Evolutionary conservation across 31 red algal species (phyloP), one percentile per base, ranked within the genome.

Genomic region (Asparagopsis taxiformis): DNA sequence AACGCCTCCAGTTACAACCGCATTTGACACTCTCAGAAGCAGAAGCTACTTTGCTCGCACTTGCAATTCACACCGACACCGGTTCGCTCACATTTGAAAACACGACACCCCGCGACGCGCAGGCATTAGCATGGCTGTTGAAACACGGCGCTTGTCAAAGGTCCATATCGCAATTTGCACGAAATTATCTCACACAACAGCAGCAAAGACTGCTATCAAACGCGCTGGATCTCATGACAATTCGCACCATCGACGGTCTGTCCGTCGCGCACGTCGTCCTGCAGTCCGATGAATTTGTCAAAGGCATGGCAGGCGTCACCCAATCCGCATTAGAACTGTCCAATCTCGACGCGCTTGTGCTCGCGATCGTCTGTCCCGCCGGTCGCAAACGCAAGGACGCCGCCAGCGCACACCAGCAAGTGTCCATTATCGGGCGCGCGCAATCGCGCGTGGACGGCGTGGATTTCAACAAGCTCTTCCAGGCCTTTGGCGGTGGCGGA

Each of bases 31-130:
- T 82, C 28, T 48, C 63, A 15, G 29, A 33, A 8, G 57, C 67
- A 1, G 74, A 91, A 28, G 78, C 77, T 10, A 91, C 87, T 11
- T 65, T 91, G 35, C 51, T 91, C 28, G 76, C 77, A 25, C 33
- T 82, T 19, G 76, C 61, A 23, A 91, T 91, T 75, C 86, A 82
- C 58, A 70, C 73, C 30, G 86, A 82, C 66, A 91, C 76, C 21
- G 76, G 86, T 5, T 73, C 65, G 16, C 44, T 91, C 13, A 73
- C 68, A 23, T 75, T 58, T 49, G 87, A 91, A 64, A 82, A 39
- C 24, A 91, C 87, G n/a, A 91, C 87, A 21, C 64, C 85, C 20
- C 65, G 85, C 24, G 85, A 89, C 52, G 72, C 72, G 1, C 48
- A 37, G 13, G 77, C 86, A 2, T 63, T 74, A 34, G 77, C 77